Evolutionary conservation across 805 yeast genomes (phyloP), one percentile per base, ranked within the genome.

Genomic region (Suhomyces vadensis): DNA sequence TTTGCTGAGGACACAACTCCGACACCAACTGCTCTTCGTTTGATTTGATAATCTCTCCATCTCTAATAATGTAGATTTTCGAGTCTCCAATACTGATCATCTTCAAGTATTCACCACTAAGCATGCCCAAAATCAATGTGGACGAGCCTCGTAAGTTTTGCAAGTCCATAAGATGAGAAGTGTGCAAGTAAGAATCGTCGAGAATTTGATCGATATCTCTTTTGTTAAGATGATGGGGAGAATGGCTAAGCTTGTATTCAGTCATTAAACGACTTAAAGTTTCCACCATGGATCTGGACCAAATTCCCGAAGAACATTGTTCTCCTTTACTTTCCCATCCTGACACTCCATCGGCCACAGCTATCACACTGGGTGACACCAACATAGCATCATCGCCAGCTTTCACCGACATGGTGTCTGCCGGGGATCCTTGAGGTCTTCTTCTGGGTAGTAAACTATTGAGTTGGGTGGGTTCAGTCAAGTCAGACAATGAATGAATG

Each of bases 321-420:
- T 56, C 58, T 2, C 48, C 54, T 31, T 63, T 67, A 14, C 72
- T 67, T 52, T 73, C 78, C 82, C 82, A 78, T 1, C 81, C 80
- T 16, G 79, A 73, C 6, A 78, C 79, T 1, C 83, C 83, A 53
- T 78, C 83, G 3, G 83, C 82, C 3, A 78, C 70, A 2, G 78
- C 82, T 42, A 78, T 53, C 35, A 77, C 68, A 4, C 77, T 68
- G 0, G 81, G 79, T 3, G 79, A 73, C 1, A 76, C 74, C 33
- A 78, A 60, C 80, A 78, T 75, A 6, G 83, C 81, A 53, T 78
- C 83, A 49, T 78, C 83, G 1, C 83, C 82, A 17, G 77, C 77
- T 48, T 74, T 73, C 37, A 78, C 69, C 6, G 78, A 72, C 3
- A 77, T 56, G 0, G 83, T 78, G 50, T 77, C 82, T 10, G 64